These are phyloP conservation scores for Rhizophora apiculata DNA, from an alignment of 345 rosid species.

Conservation along the genomic window DNA sequence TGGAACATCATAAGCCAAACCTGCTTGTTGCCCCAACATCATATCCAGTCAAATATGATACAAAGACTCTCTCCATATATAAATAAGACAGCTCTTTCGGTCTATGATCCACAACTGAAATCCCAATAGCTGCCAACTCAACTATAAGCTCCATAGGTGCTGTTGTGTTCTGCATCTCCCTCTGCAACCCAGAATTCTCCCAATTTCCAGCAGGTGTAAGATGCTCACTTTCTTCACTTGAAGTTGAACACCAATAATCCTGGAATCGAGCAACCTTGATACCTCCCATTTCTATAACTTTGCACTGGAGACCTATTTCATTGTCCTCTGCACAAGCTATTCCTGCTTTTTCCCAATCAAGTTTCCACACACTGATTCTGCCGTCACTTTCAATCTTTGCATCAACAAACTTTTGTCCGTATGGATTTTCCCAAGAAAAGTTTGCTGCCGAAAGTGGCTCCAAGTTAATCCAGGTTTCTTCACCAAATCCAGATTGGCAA, in stretches of 20 bases:
- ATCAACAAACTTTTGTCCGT: conserved; percentile 78
- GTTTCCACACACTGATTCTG: conserved; percentile 40
- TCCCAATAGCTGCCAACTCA: conserved; percentile 86
- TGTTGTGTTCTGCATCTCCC: conserved; percentile 31
- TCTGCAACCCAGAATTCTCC: conserved; percentile 43
- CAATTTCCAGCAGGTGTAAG: conserved; percentile 38
- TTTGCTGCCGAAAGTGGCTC: conserved; percentile 65
- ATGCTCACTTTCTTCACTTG: conserved; percentile 39
- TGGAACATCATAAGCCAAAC: conserved; percentile 29
- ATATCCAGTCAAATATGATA: conserved; percentile 88
- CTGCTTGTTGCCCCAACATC: conserved; percentile 94
- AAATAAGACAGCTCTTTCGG: conserved; percentile 82
- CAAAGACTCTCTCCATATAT: conserved; percentile 69
- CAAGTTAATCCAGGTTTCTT: conserved; percentile 67
- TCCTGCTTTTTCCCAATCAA: conserved; percentile 64
- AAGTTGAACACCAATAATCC: conserved; percentile 37
- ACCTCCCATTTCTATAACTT: conserved; percentile 62
- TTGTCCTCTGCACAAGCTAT: conserved; percentile 38
- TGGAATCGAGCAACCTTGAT: conserved; percentile 68
- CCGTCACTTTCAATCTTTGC: conserved; percentile 48
- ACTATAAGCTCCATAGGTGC: conserved; percentile 71
- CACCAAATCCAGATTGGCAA: conserved; percentile 87
- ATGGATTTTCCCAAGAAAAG: conserved; percentile 96
- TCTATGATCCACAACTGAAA: conserved; percentile 79
- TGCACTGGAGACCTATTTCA: conserved; percentile 55